Evolutionary conservation across 1,284 basidiomycete species (phyloP), one percentile per base, ranked within the genome.

Genomic region (Thecaphora thlaspeos): DNA sequence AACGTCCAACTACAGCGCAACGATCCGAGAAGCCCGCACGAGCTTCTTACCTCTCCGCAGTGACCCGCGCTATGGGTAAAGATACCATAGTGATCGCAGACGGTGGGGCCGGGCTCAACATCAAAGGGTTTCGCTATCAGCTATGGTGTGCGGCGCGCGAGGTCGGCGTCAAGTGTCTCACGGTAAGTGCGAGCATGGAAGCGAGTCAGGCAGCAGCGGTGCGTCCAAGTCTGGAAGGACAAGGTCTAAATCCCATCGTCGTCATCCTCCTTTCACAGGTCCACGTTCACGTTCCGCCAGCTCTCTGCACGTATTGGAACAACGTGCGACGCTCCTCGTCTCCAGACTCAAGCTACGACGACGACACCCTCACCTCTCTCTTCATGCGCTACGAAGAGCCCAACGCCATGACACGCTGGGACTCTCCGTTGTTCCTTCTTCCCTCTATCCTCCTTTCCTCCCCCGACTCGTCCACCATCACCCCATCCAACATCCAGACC

Each of bases 381-480:
- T 80, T 95, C 14, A 83, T 87, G 76, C 85, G 94, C 36, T 97
- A 87, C 70, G 94, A 98, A 81, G 94, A 97, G 77, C 94, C 94
- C 0, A 92, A 89, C 0, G 92, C 91, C 0, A 94, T 94, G 87
- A 91, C 90, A 12, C 85, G 93, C 41, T 98, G 94, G 94, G 94
- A 98, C 79, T 88, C 91, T 0, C 94, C 94, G 0, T 83, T 97
- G 28, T 89, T 96, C 77, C 90, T 89, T 2, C 80, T 96, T 0
- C 80, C 86, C 12, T 63, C 70, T 28, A 44, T 45, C 4, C 42
- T 55, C 2, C 58, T 51, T 14, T 15, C 44, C 1, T 18, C 39
- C 2, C 5, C 17, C 34, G 81, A 83, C 23, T n/a, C 18, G 2
- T 8, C 28, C 14, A 7, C 37, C n/a, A 38, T n/a, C 37, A 17